These are phyloP conservation scores for Fusarium xyrophilum DNA, from an alignment of 2,329 filamentous ascomycete species.

Conservation along the genomic window DNA sequence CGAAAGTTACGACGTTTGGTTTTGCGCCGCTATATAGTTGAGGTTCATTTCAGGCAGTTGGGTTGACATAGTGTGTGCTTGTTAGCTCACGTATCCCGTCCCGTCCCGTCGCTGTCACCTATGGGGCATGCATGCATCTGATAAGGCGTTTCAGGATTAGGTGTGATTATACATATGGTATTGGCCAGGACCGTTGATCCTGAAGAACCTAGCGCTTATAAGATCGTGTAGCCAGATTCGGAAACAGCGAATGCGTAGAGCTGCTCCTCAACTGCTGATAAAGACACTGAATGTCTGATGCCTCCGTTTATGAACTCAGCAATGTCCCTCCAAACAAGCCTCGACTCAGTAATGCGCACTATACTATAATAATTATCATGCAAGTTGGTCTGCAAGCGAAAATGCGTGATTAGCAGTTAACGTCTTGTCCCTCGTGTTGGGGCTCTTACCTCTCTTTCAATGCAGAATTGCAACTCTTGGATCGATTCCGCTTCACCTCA, in stretches of 20 bases:
- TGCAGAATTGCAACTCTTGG: not conserved
- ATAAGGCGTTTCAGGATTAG: slow-evolving; percentile 43
- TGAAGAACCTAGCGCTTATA: slow-evolving; percentile 11
- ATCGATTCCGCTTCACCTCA: not conserved
- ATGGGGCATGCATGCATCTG: slow-evolving; percentile 40
- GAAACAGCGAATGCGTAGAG: not conserved
- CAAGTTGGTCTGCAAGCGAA: not conserved
- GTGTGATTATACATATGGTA: slow-evolving; percentile 25
- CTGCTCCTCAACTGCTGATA: not conserved
- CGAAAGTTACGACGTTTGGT: slow-evolving; percentile 22
- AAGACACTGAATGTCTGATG: not conserved
- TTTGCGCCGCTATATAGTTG: slow-evolving; percentile 10
- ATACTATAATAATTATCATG: not conserved
- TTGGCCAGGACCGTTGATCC: slow-evolving; percentile 25
- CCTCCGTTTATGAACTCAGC: not conserved
- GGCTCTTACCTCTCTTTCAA: slow-evolving; percentile 11
- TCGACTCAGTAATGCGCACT: not conserved
- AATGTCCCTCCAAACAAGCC: not conserved
- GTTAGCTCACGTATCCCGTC: slow-evolving; percentile 20
- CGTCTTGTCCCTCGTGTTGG: not conserved
- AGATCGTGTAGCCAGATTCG: slow-evolving; percentile 5
- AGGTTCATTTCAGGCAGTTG: not conserved
- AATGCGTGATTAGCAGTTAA: slow-evolving; percentile 1
- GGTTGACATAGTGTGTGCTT: slow-evolving; percentile 17
- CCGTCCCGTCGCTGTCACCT: slow-evolving; percentile 6